These are phyloP conservation scores for Syncephalastrum monosporum DNA, from an alignment of 371 early-diverging fungal genomes.

Conservation along the genomic window DNA sequence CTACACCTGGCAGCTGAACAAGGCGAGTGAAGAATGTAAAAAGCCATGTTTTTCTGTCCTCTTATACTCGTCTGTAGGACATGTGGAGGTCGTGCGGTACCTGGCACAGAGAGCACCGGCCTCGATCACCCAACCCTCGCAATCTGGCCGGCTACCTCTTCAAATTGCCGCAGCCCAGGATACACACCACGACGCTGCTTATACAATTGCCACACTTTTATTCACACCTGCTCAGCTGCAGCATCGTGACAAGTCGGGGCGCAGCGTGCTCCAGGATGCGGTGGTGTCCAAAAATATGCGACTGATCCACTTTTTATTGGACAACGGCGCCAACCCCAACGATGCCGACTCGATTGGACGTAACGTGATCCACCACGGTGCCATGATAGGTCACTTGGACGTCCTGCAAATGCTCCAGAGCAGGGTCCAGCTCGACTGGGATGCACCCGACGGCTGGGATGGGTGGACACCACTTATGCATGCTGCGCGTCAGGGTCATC, in stretches of 20 bases:
- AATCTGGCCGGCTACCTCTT: slow-evolving; percentile 45
- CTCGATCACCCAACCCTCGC: slow-evolving; percentile 30
- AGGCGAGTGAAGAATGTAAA: slow-evolving; percentile 17
- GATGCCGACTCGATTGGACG: slow-evolving; percentile 44
- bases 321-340: slow-evolving; percentile 34
- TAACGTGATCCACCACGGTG: slow-evolving; percentile 47
- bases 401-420: slow-evolving; percentile 24
- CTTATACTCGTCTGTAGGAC: slow-evolving; percentile 20
- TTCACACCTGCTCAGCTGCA: slow-evolving; percentile 21
- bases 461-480: slow-evolving; percentile 53
- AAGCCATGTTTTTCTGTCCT: neutral
- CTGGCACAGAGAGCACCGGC: slow-evolving; percentile 35
- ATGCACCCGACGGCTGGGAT: slow-evolving; percentile 48
- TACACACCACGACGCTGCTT: slow-evolving; percentile 14
- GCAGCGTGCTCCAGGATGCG: slow-evolving; percentile 41
- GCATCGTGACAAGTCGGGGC: slow-evolving; percentile 48
- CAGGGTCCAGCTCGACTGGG: slow-evolving; percentile 19
- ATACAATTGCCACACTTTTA: slow-evolving; percentile 24
- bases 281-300: slow-evolving; percentile 36
- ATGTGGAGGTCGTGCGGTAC: slow-evolving; percentile 34
- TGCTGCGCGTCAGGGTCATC: slow-evolving; percentile 44
- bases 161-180: slow-evolving; percentile 45
- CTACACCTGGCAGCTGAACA: slow-evolving; percentile 52
- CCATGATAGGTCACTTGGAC: slow-evolving; percentile 45
- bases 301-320: slow-evolving; percentile 29